phyloP scores from a whole-genome alignment of 2,329 filamentous ascomycete species.

The Mycosphaerella sp. region DNA sequence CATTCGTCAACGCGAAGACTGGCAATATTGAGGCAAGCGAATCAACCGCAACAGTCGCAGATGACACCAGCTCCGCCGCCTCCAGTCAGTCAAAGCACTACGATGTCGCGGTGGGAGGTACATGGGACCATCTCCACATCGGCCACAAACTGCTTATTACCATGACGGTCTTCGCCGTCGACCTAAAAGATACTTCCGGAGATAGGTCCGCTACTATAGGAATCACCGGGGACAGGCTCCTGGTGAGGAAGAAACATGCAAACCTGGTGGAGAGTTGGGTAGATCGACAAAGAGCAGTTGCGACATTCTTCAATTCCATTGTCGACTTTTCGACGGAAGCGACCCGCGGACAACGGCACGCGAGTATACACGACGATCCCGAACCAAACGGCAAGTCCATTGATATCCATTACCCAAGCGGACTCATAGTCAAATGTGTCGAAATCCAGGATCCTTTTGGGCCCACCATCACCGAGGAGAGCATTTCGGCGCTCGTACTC shows the following conservation, averaged over 20 bases:
- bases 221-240: constrained; percentile 78
- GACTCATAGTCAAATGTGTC: constrained; percentile 67
- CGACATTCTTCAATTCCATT: constrained; percentile 62
- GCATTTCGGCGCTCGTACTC: constrained; percentile 73
- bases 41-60: not conserved
- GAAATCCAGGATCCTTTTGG: constrained; percentile 84
- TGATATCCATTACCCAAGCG: constrained; percentile 53
- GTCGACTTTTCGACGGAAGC: constrained; percentile 51
- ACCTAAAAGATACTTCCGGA: constrained; percentile 33
- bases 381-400: constrained; percentile 49
- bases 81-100: constrained; percentile 39
- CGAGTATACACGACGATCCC: constrained; percentile 36
- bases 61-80: not conserved
- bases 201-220: constrained; percentile 65
- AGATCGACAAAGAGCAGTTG: constrained; percentile 59
- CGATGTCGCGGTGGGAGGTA: constrained; percentile 77
- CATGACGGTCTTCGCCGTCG: constrained; percentile 69
- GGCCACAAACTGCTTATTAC: constrained; percentile 95
- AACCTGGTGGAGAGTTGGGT: constrained; percentile 77
- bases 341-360: constrained; percentile 30
- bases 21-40: constrained; percentile 27
- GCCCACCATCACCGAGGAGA: constrained; percentile 76
- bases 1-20: constrained; percentile 36
- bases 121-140: constrained; percentile 91
- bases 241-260: constrained; percentile 83